Conservation (phyloP, 1,139 yeast genomes). For the Yamadazyma mexicana region DNA sequence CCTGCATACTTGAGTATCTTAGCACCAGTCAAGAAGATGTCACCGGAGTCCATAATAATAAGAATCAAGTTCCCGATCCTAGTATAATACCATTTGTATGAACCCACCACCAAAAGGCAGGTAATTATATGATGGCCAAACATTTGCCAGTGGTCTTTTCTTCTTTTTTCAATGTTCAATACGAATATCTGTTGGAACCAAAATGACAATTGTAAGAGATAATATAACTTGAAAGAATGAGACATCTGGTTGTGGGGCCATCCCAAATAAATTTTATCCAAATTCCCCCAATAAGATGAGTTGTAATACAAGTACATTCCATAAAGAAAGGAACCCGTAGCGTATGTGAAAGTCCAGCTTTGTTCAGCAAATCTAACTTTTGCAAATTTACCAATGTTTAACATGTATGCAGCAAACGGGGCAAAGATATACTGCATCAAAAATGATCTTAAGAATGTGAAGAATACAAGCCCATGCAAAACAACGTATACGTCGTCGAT, state of each 20-base stretch:
- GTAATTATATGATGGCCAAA: slow-evolving; percentile 86
- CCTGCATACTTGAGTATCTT: slow-evolving; percentile 78
- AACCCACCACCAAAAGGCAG: slow-evolving; percentile 62
- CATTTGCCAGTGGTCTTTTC: slow-evolving; percentile 88
- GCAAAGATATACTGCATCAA: slow-evolving; percentile 58
- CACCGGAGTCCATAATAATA: slow-evolving; percentile 82
- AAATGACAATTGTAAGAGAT: slow-evolving; percentile 67
- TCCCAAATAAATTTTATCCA: slow-evolving; percentile 60
- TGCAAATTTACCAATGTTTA: slow-evolving; percentile 53
- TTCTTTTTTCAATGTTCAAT: slow-evolving; percentile 69
- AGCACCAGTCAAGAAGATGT: slow-evolving; percentile 68
- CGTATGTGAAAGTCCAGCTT: slow-evolving; percentile 76
- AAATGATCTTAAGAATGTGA: slow-evolving; percentile 61
- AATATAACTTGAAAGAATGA: slow-evolving; percentile 61
- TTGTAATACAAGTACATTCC: slow-evolving; percentile 60
- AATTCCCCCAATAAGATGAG: slow-evolving; percentile 60
- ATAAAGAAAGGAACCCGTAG: slow-evolving; percentile 50
- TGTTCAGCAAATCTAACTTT: slow-evolving; percentile 80
- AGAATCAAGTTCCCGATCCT: slow-evolving; percentile 79
- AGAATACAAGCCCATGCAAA: slow-evolving; percentile 52
- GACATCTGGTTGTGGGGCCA: slow-evolving; percentile 73
- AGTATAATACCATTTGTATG: slow-evolving; percentile 71
- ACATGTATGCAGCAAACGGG: slow-evolving; percentile 53
- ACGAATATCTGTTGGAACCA: slow-evolving; percentile 84
- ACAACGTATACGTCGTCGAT: slow-evolving; percentile 57